Evolutionary conservation across 2,329 filamentous ascomycete species (phyloP), one percentile per base, ranked within the genome.

Genomic region (Cercospora janseana): DNA sequence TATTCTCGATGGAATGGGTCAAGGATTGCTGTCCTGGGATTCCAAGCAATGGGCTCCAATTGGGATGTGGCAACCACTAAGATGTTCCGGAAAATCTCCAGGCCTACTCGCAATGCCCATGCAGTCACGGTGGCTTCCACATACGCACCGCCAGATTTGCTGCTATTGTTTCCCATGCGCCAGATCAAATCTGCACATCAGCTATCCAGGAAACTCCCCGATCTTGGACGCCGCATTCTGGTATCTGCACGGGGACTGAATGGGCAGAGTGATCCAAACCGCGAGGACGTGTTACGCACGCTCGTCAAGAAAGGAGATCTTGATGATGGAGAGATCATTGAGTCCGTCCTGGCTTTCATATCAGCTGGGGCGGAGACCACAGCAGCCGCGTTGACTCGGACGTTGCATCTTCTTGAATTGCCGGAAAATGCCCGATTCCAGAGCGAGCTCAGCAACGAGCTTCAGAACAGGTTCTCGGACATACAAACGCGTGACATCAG

Each of bases 321-420:
- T 4, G 13, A 9, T 12, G 34, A 37, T n/a, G 34, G 23, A n/a
- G 34, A 37, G 7, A 37, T 37, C 12, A 20, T 37, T 20, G 34
- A 37, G 16, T 37, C 34, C 4, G n/a, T 37, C 34, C 23, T 37
- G 34, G 23, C 34, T 37, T 37, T 37, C 34, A 8, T 37, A 20
- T 12, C 16, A 20, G 34, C 34, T 37, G 34, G 34, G 16, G 34
- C 16, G 3, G 34, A 37, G 18, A 37, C 34, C 6, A 37, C 34
- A 20, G 20, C 34, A 7, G 34, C 34, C 1, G 34, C 34, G 4
- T 9, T 37, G 34, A 15, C 34, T 7, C 23, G 34, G 34, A n/a
- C 18, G 2, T 13, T 37, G 16, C 34, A 37, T 10, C 16, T 37
- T 16, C 34, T 37, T 6, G 23, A 16, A 1, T n/a, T 37, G 10